Evolutionary conservation across 495 filamentous ascomycete species (phyloP), one percentile per base, ranked within the genome.

Genomic region (Neurospora sp.): DNA sequence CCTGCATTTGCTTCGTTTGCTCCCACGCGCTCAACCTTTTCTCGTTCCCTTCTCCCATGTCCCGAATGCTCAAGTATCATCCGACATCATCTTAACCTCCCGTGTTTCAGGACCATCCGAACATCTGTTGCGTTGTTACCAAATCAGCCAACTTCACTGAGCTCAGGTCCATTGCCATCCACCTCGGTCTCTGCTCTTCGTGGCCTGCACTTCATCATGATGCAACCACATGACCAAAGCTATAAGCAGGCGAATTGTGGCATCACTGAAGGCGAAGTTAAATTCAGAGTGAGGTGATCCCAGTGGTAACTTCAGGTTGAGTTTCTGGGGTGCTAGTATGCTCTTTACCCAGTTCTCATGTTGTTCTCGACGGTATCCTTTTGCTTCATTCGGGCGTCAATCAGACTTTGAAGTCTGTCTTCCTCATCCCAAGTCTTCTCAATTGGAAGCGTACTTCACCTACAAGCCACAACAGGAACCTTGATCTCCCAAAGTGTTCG

Each of bases 211-310:
- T 54, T 54, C 42, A n/a, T 54, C 46, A 12, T 2, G 9, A 48
- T n/a, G 3, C 44, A n/a, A n/a, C n/a, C n/a, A n/a, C n/a, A n/a
- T n/a, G n/a, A n/a, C n/a, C n/a, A n/a, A n/a, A n/a, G n/a, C n/a
- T n/a, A n/a, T n/a, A n/a, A n/a, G n/a, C n/a, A n/a, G n/a, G n/a
- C n/a, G n/a, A n/a, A n/a, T n/a, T n/a, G n/a, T n/a, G n/a, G n/a
- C n/a, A n/a, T n/a, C n/a, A n/a, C n/a, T n/a, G n/a, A n/a, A n/a
- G n/a, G n/a, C n/a, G n/a, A n/a, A n/a, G n/a, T n/a, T n/a, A n/a
- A n/a, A n/a, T n/a, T n/a, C n/a, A n/a, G n/a, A 0, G 7, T n/a
- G 42, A n/a, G 7, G 18, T 9, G 3, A 18, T 9, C 0, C 7
- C 6, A 12, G 4, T 11, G 44, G 3, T 2, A 23, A 54, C 11